Base-by-base conservation (phyloP, 345 rosid species). In the Turnera subulata region DNA sequence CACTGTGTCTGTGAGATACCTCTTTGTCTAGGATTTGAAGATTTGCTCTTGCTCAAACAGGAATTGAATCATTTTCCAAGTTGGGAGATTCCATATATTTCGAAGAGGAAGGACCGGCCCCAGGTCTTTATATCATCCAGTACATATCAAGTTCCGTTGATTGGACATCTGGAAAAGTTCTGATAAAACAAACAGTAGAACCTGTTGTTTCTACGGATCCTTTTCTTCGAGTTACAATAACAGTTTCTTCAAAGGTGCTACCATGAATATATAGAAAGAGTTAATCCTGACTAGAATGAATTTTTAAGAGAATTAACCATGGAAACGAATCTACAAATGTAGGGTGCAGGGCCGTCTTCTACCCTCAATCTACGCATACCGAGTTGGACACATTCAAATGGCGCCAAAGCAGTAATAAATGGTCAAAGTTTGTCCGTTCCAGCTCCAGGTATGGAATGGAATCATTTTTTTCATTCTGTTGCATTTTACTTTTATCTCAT, bases 31-130 rank as follows among this genome's bases (percentile, higher is more conserved):
- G 35, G 8, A 29, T 29, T 29, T 29, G 35, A 29, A 13, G 6
- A 55, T n/a, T 1, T 6, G 6, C 11, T 4, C 21, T 23, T 61
- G 43, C 32, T 51, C 35, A 17, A 24, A 54, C 59, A 91, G 96
- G 91, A 45, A 71, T 85, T 64, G 97, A 92, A 68, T 89, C 97
- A 0, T 92, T 92, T 59, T 84, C 98, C 35, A 92, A 92, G 72
- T 75, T 92, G 51, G 98, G 98, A 61, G 97, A 89, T 77, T 93
- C 97, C 33, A 84, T 92, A 51, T 92, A 89, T 46, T 92, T 89
- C 60, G 88, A 89, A 79, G 82, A 86, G 76, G 79, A 78, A 73
- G 89, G 88, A 18, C 66, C 58, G 12, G 54, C 29, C 69, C 91
- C 89, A 29, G 76, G 80, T 56, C 88, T 92, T 62, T 92, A 86